Evolutionary conservation across 2,329 filamentous ascomycete species (phyloP).

Genomic region (Sarocladium brachiariae): DNA sequence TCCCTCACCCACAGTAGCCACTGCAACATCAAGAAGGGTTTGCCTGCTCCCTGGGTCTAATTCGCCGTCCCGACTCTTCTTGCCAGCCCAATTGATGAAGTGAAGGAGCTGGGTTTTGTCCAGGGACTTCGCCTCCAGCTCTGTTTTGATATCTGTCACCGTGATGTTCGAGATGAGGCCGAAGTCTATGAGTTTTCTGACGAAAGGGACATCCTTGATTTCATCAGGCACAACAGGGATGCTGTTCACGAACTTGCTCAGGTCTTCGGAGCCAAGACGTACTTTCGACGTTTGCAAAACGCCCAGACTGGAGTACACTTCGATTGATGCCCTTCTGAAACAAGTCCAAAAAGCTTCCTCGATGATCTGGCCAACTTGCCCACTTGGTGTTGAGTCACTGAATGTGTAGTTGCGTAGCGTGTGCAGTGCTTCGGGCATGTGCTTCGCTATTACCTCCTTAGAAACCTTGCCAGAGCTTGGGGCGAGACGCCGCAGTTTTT

Average conservation of each 20-base stretch:
- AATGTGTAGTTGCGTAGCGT: conserved; percentile 84
- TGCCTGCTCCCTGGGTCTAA: conserved; percentile 63
- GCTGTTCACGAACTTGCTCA: conserved; percentile 70
- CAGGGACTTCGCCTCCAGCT: conserved; percentile 76
- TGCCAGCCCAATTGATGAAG: conserved; percentile 78
- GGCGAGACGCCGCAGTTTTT: conserved; percentile 45
- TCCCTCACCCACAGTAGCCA: conserved; percentile 61
- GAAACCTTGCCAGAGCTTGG: conserved; percentile 46
- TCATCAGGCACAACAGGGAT: conserved; percentile 80
- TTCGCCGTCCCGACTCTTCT: conserved; percentile 63
- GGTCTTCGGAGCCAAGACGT: conserved; percentile 62
- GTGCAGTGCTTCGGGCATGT: conserved; percentile 74
- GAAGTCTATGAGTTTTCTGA: conserved; percentile 74
- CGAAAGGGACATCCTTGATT: conserved; percentile 66
- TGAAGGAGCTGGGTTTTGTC: conserved; percentile 70
- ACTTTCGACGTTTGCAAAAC: conserved; percentile 79
- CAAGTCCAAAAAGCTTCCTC: conserved; percentile 96
- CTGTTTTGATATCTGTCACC: conserved; percentile 74
- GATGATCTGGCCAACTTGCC: conserved; percentile 75
- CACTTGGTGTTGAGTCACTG: conserved; percentile 81
- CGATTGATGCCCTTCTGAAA: conserved; percentile 73
- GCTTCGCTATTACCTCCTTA: conserved; percentile 56
- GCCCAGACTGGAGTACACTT: conserved; percentile 81
- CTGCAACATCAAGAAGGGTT: conserved; percentile 69
- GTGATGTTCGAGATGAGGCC: conserved; percentile 85